phyloP scores from a whole-genome alignment of 208 protist genomes.

The Hexamita inflata region DNA sequence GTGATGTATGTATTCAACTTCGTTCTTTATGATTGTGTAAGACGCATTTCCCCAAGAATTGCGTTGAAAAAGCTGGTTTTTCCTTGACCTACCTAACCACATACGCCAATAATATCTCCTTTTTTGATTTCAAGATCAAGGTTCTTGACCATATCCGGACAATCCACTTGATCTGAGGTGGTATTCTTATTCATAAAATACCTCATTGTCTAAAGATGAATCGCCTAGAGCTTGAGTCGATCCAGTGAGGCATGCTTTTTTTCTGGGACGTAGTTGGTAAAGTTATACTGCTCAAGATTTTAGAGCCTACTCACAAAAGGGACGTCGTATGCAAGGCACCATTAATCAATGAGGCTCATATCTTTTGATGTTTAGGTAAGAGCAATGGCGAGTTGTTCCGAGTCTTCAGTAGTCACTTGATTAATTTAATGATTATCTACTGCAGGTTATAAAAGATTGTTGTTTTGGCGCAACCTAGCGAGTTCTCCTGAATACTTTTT shows the following conservation, averaged over 20 bases:
- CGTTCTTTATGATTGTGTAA: not conserved
- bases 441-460: not conserved
- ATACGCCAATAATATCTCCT: slow-evolving; percentile 33
- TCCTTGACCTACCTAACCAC: slow-evolving; percentile 42
- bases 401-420: not conserved
- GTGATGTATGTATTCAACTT: not conserved
- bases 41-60: slow-evolving; percentile 36
- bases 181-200: not conserved
- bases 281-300: not conserved
- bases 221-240: not conserved
- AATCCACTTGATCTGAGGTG: not conserved
- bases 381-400: not conserved
- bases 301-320: not conserved
- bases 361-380: too few species aligned
- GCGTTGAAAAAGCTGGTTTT: slow-evolving; percentile 40
- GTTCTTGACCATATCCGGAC: slow-evolving; percentile 2
- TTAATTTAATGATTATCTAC: not conserved
- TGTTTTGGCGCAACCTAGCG: not conserved
- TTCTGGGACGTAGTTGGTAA: not conserved
- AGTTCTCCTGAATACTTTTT: not conserved
- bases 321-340: not conserved
- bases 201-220: not conserved
- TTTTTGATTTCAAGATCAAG: slow-evolving; percentile 29
- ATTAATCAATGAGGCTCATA: too few species aligned
- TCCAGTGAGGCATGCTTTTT: not conserved